Conservation (phyloP, 169 alveolate genomes). For the Ichthyophthirius multifiliis region DNA sequence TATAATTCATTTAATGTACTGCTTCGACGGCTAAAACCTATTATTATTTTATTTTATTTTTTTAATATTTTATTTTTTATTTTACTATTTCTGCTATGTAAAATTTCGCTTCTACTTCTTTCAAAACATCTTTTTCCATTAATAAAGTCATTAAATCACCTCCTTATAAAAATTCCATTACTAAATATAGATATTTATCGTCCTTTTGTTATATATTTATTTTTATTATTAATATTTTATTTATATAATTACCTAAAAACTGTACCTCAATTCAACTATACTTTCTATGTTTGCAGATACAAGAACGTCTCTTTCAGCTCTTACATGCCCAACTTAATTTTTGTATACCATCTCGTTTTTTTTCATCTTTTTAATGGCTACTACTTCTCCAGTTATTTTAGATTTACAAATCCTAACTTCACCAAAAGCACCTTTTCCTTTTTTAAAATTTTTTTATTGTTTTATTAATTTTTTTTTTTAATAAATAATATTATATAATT, state of each 20-base stretch:
- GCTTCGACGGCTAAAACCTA: slow-evolving; percentile 68
- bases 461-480: too few relatives aligned
- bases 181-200: slow-evolving; percentile 71
- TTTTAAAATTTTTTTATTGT: too few relatives aligned
- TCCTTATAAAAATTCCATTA: slow-evolving; percentile 82
- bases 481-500: not conserved
- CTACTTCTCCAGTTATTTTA: slow-evolving; percentile 65
- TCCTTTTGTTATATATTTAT: slow-evolving; percentile 12
- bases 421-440: slow-evolving; percentile 83
- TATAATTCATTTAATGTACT: slow-evolving; percentile 76
- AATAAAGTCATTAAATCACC: slow-evolving; percentile 83
- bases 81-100: slow-evolving; percentile 72
- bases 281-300: slow-evolving; percentile 69
- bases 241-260: slow-evolving; percentile 48
- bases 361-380: slow-evolving; percentile 81
- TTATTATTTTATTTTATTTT: not conserved
- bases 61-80: not conserved
- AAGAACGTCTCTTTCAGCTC: slow-evolving; percentile 78
- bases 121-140: slow-evolving; percentile 76
- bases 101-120: slow-evolving; percentile 75
- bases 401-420: slow-evolving; percentile 76
- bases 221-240: too few relatives aligned
- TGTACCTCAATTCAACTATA: slow-evolving; percentile 72
- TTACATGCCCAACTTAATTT: slow-evolving; percentile 77
- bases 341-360: slow-evolving; percentile 79